Base-by-base conservation (phyloP, 495 filamentous ascomycete genomes). In the Emericellopsis terricola region DNA sequence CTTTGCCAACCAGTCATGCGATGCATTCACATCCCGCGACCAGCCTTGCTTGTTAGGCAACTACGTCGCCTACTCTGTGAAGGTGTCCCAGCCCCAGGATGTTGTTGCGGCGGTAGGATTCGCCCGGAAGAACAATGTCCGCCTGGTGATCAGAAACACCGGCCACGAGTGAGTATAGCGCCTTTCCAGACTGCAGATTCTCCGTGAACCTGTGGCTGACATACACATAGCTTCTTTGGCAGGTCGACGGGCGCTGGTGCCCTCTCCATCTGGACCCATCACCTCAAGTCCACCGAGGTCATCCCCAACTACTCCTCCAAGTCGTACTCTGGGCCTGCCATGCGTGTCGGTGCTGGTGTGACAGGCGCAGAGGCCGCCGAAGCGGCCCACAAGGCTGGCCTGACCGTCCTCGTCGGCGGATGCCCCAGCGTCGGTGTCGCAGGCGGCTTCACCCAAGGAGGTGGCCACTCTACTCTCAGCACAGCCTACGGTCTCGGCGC, bases 211-310 rank as follows among this genome's bases (percentile, higher is more conserved):
- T n/a, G n/a, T n/a, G n/a, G n/a, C n/a, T n/a, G n/a, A n/a, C n/a
- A n/a, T n/a, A n/a, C n/a, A n/a, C n/a, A n/a, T 31, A 51, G 48
- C 19, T 55, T 47, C 19, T 48, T 60, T 19, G 62, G 59, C 0
- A 49, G 51, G 14, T 59, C 55, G 9, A 51, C 58, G 9, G 73
- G 73, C 15, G 55, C 55, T 16, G 69, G 70, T 15, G 57, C 63
- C 10, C 49, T 78, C 7, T 49, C 50, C 17, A 48, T 78, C 21
- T 78, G 72, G 72, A 76, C 69, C 1, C 69, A 76, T 36, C 51
- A 68, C 15, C 45, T 78, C 14, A 71, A 73, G 45, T 35, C 49
- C 8, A 55, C 65, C 10, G 29, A 51, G 2, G 52, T 56, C 34
- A 36, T 53, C 20, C 33, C 47, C 15, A 40, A 56, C 10, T 67